Conservation (phyloP, 2,329 filamentous ascomycete species). For the Chaetomiaceae sp. region DNA sequence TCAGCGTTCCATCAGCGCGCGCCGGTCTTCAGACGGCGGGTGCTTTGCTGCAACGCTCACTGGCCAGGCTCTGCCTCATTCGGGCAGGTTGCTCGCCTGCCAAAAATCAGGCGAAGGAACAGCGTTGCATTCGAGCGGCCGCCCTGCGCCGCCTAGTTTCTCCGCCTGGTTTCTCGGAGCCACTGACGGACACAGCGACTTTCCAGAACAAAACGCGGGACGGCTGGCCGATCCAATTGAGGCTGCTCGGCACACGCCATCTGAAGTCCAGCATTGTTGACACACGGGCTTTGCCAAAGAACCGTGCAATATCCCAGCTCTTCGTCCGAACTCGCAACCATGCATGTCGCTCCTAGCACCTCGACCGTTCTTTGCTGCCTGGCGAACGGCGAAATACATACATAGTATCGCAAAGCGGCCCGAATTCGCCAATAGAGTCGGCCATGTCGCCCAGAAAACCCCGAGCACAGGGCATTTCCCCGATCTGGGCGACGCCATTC, state of each 20-base stretch:
- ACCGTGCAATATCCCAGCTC: no score
- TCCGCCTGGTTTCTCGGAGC: slow-evolving; percentile 4
- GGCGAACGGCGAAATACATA: not conserved
- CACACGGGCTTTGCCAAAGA: not conserved
- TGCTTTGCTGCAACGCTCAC: slow-evolving; percentile 12
- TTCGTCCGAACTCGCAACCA: not conserved
- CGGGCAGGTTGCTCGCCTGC: slow-evolving; percentile 15
- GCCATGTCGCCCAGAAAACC: not conserved
- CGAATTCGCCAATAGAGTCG: slow-evolving; percentile 10
- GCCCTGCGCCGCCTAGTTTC: slow-evolving; percentile 12
- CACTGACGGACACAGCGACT: not conserved
- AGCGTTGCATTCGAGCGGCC: slow-evolving; percentile 16
- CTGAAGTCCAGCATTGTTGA: not conserved
- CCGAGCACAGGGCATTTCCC: slow-evolving; percentile 15
- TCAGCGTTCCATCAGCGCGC: slow-evolving; percentile 6
- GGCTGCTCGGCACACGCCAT: slow-evolving; percentile 2
- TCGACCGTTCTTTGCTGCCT: no score
- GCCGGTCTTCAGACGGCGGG: not conserved
- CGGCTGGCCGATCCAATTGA: slow-evolving; percentile 12
- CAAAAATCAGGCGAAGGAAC: slow-evolving; percentile 1
- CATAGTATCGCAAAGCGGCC: slow-evolving; percentile 17
- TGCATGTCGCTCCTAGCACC: no score
- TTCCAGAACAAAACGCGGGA: slow-evolving; percentile 19
- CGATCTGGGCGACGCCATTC: slow-evolving; percentile 22
- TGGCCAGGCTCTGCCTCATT: slow-evolving; percentile 8